A percentile compares a stretch with the other conserved stretches of the same genome.
phyloP scores from a whole-genome alignment of 2,329 filamentous ascomycete genomes.

The Mycosphaerella arachidis region DNA sequence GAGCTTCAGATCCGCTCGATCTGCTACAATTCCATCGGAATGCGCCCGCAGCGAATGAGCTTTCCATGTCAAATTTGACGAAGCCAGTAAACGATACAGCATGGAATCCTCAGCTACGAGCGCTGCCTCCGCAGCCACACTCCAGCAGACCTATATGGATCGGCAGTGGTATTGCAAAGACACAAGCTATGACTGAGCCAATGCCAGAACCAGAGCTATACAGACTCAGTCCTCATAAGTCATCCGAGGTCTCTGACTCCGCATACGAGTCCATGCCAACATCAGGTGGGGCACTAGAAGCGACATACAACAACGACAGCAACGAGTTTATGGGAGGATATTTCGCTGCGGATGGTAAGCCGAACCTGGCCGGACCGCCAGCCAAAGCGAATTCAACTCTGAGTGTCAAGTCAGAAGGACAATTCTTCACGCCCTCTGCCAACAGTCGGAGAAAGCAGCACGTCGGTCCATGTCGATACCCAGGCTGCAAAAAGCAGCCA shows the following conservation, averaged over 20 bases:
- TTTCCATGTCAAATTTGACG: conserved; percentile 9
- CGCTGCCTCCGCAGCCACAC: not conserved
- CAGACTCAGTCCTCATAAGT: not conserved
- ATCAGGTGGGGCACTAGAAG: not conserved
- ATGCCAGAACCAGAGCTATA: conserved; percentile 3
- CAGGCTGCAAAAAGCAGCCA: conserved; percentile 10
- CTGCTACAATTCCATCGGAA: conserved; percentile 2
- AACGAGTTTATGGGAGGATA: conserved; percentile 10
- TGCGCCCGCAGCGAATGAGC: not conserved
- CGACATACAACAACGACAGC: conserved; percentile 7
- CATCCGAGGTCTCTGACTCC: conserved; percentile 13
- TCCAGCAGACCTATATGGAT: not conserved
- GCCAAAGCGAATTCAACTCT: not conserved
- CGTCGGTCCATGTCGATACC: conserved; percentile 4
- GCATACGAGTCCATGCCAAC: conserved; percentile 13
- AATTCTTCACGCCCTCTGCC: not conserved
- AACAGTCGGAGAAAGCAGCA: conserved; percentile 4
- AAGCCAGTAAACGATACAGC: conserved; percentile 9
- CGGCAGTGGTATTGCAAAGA: not conserved
- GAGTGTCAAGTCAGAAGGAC: conserved; percentile 10
- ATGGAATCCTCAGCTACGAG: conserved; percentile 2
- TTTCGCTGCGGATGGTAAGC: not conserved
- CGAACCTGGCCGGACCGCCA: not conserved
- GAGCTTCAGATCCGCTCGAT: conserved; percentile 9
- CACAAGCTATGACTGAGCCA: conserved; percentile 9